Evolutionary conservation across 2,329 filamentous ascomycete species (phyloP), one percentile per base, ranked within the genome.

Genomic region (Ciborinia camelliae): DNA sequence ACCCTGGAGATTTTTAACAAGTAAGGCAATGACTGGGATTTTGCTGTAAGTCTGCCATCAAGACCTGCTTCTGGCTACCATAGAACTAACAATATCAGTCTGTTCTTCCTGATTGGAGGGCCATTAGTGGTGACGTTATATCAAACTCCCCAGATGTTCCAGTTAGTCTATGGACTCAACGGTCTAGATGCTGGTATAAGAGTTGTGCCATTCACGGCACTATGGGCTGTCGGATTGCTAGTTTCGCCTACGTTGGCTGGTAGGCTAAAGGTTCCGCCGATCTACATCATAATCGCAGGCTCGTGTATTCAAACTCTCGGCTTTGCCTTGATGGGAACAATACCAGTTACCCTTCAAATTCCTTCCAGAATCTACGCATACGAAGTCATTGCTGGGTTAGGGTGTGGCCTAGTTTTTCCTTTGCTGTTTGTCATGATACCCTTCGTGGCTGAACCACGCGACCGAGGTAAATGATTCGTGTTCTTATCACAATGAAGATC

Each of bases 1-100:
- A n/a, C 67, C 66, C 2, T 47, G 66, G 59, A 43, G 64, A 30
- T 45, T 71, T 20, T 23, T 69, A 15, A 61, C 50, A 20, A 64
- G 52, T 64, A 37, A 67, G 9, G 51, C 68, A 2, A 45, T 69
- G 14, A 55, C 39, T 7, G 63, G 59, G 14, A 63, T 65, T 41
- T 35, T 71, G 39, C 4, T 64, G 67, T 70, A 52, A 64, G 64
- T 69, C 28, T 4, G 18, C 47, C 45, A 18, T 23, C 10, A 47
- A 47, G n/a, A 54, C 12, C 9, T 54, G 18, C 32, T 32, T 54
- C 26, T 54, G 0, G 39, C 20, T 18, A 43, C 9, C 41, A 43
- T 43, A 43, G 20, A 43, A 8, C 41, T 43, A n/a, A 43, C 20
- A 7, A n/a, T 32, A 39, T 23, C 32, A n/a, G n/a, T 12, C 20